These are phyloP conservation scores for Neurospora sp. DNA, from an alignment of 495 filamentous ascomycete genomes.

Conservation along the genomic window DNA sequence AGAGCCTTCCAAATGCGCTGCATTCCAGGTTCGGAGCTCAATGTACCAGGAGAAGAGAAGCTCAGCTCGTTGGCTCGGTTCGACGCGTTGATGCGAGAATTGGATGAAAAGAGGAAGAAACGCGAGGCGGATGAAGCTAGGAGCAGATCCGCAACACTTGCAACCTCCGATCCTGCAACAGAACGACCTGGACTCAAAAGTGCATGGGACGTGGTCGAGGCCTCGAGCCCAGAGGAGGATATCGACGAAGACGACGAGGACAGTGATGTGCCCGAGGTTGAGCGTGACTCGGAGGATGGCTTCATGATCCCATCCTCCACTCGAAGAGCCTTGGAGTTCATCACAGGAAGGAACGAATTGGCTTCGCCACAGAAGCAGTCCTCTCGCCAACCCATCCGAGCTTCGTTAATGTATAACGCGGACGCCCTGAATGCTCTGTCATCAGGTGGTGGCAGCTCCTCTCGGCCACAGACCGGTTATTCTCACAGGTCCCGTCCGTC, in stretches of 20 bases:
- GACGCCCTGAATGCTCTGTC: constrained; percentile 24
- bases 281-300: constrained; percentile 20
- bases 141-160: constrained; percentile 8
- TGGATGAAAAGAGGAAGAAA: constrained; percentile 35
- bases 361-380: constrained; percentile 4
- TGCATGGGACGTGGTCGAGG: constrained; percentile 37
- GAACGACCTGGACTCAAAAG: constrained; percentile 23
- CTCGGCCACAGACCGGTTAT: constrained; percentile 36
- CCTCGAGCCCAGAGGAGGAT: constrained; percentile 17
- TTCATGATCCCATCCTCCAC: constrained; percentile 27
- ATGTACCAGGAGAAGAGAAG: constrained; percentile 41
- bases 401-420: constrained; percentile 20
- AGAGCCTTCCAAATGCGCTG: constrained; percentile 47
- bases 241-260: constrained; percentile 33
- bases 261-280: constrained; percentile 27
- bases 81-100: constrained; percentile 47
- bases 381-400: constrained; percentile 4
- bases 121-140: constrained; percentile 18
- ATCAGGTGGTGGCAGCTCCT: constrained; percentile 11
- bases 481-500: constrained; percentile 14
- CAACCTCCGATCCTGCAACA: constrained; percentile 1
- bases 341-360: constrained; percentile 31
- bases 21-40: constrained; percentile 40
- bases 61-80: constrained; percentile 47
- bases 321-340: constrained; percentile 39